Evolutionary conservation across 306 rosid genomes (phyloP), one percentile per base, ranked within the genome.

Genomic region (Quercus gilva): DNA sequence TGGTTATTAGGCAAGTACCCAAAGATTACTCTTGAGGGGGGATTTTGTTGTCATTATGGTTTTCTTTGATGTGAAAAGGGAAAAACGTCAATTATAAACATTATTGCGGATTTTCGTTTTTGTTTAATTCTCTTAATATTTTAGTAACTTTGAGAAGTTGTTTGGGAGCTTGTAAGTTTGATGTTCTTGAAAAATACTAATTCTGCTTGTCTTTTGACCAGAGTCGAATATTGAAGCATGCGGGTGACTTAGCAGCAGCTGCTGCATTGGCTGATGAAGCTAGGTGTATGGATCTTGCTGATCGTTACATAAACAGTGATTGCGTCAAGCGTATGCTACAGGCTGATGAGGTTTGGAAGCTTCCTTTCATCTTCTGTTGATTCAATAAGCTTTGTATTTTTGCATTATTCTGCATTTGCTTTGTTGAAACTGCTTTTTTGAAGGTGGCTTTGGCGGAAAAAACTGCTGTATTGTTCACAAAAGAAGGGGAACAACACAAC

Each of bases 281-380:
- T 73, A 89, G 99, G 81, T 90, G 97, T 74, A 92, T 92, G 97
- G 97, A 92, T 89, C 97, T 94, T 76, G 97, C 97, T 28, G 99
- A 94, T 86, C 97, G 99, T 31, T 91, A 94, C 77, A 87, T 96
- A 75, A 96, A 96, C 87, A 96, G 98, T 87, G 95, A 94, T 55
- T 94, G 97, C 25, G 99, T 92, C 78, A 94, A 94, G 91, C 95
- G 99, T 76, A 94, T 94, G 99, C 87, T 94, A 81, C 97, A 92
- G 89, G 97, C 99, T 76, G 99, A 94, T 82, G 95, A 92, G 97
- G 99, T 96, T 81, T 80, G 80, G 19, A 35, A 23, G 55, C 79
- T 25, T 35, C 53, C 64, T 23, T 1, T 17, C 31, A 10, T 70
- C 65, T 23, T 12, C 69, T 55, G 45, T 78, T 76, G 23, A 33